These are phyloP conservation scores for Stephanodiscus minutulus DNA, from an alignment of 108 stramenopile species.

Conservation along the genomic window DNA sequence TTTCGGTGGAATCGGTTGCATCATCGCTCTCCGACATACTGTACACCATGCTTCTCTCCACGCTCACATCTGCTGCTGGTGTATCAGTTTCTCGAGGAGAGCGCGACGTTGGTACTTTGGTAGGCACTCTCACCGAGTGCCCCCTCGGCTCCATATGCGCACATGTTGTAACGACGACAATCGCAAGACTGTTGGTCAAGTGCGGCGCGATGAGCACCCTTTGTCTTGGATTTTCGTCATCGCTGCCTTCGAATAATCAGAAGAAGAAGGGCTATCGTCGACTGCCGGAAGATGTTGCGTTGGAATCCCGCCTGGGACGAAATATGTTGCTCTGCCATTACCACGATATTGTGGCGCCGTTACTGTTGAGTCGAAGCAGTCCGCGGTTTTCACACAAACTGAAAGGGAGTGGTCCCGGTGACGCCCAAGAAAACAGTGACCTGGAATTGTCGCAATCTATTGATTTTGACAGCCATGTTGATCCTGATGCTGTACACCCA, in stretches of 20 bases:
- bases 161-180: constrained; percentile 65
- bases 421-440: constrained; percentile 19
- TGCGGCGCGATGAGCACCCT: constrained; percentile 61
- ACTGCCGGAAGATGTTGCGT: constrained; percentile 19
- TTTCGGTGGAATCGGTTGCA: constrained; percentile 51
- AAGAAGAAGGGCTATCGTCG: constrained; percentile 13
- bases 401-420: background rate
- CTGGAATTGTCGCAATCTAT: constrained; percentile 5
- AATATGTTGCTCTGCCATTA: constrained; percentile 74
- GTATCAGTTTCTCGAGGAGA: constrained; percentile 74
- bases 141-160: constrained; percentile 71
- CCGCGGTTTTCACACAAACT: constrained; percentile 25
- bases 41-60: constrained; percentile 71
- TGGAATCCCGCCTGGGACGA: constrained; percentile 72
- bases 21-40: constrained; percentile 55
- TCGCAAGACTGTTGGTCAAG: constrained; percentile 71
- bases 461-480: constrained; percentile 10
- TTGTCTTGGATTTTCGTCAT: constrained; percentile 15
- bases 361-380: constrained; percentile 75
- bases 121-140: constrained; percentile 75
- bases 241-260: background rate
- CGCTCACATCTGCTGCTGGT: constrained; percentile 53
- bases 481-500: constrained; percentile 12
- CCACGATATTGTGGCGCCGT: constrained; percentile 84
- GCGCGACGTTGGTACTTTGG: constrained; percentile 78